Percentiles rank a stretch among this genome's conserved stretches.
Conservation (phyloP, 768 basidiomycete genomes). For the Crepidotus variabilis region DNA sequence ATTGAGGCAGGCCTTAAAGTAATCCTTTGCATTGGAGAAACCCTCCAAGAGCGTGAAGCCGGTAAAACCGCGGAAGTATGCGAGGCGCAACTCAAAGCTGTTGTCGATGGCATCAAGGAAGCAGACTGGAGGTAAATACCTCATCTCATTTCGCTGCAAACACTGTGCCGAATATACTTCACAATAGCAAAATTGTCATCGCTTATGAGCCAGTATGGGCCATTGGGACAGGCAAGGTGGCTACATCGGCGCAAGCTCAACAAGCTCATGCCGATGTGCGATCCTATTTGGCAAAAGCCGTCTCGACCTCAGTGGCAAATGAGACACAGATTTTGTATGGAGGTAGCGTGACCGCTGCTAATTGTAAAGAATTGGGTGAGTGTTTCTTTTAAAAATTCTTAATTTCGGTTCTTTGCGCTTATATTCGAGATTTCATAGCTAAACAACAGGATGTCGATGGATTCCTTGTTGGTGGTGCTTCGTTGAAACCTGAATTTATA, state of each 20-base stretch:
- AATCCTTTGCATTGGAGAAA: slow-evolving; percentile 97
- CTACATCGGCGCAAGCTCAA: slow-evolving; percentile 89
- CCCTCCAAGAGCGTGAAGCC: slow-evolving; percentile 80
- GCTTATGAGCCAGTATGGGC: slow-evolving; percentile 99
- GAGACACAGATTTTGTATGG: slow-evolving; percentile 90
- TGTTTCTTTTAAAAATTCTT: slow-evolving; percentile 7
- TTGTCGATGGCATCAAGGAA: slow-evolving; percentile 55
- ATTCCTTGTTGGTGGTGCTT: slow-evolving; percentile 97
- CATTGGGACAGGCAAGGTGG: slow-evolving; percentile 96
- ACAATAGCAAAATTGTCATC: slow-evolving; percentile 77
- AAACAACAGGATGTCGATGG: slow-evolving; percentile 85
- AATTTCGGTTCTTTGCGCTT: no score
- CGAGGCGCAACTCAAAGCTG: slow-evolving; percentile 76
- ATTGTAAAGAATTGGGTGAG: slow-evolving; percentile 84
- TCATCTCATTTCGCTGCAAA: neutral
- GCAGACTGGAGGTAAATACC: slow-evolving; percentile 74
- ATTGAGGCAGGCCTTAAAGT: slow-evolving; percentile 73
- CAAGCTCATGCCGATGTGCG: slow-evolving; percentile 86
- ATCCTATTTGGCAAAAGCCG: slow-evolving; percentile 57
- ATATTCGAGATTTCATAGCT: slow-evolving; percentile 38
- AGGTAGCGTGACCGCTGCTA: slow-evolving; percentile 87
- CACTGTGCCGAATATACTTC: neutral
- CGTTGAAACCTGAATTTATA: slow-evolving; percentile 95
- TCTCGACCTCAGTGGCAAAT: slow-evolving; percentile 69
- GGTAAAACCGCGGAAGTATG: slow-evolving; percentile 77